Percentiles rank a stretch among this genome's conserved stretches.
Conservation (phyloP, 371 early-diverging fungal genomes). For the Basidiobolus heterosporus region DNA sequence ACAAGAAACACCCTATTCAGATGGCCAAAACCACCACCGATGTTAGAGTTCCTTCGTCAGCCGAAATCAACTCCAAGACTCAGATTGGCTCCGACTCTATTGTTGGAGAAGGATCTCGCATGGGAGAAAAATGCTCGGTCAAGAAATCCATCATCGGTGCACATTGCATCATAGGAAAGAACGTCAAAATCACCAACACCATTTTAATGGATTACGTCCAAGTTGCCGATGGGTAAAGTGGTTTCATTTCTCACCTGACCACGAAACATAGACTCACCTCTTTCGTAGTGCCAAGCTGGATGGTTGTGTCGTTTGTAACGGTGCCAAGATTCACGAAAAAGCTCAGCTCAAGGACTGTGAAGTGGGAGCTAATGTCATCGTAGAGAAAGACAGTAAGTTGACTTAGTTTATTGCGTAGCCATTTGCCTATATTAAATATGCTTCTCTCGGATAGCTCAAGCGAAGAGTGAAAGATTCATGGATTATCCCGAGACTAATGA, state of each 20-base stretch:
- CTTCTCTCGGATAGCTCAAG: slow-evolving; percentile 7
- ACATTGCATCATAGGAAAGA: slow-evolving; percentile 82
- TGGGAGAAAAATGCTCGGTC: slow-evolving; percentile 78
- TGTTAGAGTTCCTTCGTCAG: slow-evolving; percentile 35
- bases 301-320: slow-evolving; percentile 68
- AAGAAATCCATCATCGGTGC: slow-evolving; percentile 84
- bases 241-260: not conserved
- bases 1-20: slow-evolving; percentile 12
- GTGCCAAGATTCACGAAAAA: slow-evolving; percentile 59
- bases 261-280: not conserved
- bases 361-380: slow-evolving; percentile 55
- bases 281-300: slow-evolving; percentile 69
- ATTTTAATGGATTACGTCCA: slow-evolving; percentile 88
- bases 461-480: slow-evolving; percentile 21
- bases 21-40: slow-evolving; percentile 30
- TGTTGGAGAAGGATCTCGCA: slow-evolving; percentile 72
- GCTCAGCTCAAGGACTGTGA: slow-evolving; percentile 77
- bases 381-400: slow-evolving; percentile 49
- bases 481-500: slow-evolving; percentile 18
- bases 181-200: slow-evolving; percentile 83
- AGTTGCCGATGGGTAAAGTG: slow-evolving; percentile 59
- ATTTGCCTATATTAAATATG: not conserved
- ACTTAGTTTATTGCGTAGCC: not conserved
- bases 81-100: slow-evolving; percentile 65
- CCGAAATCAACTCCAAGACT: slow-evolving; percentile 38